phyloP scores from a whole-genome alignment of 305 asterid species.

The Rubia balearica region DNA sequence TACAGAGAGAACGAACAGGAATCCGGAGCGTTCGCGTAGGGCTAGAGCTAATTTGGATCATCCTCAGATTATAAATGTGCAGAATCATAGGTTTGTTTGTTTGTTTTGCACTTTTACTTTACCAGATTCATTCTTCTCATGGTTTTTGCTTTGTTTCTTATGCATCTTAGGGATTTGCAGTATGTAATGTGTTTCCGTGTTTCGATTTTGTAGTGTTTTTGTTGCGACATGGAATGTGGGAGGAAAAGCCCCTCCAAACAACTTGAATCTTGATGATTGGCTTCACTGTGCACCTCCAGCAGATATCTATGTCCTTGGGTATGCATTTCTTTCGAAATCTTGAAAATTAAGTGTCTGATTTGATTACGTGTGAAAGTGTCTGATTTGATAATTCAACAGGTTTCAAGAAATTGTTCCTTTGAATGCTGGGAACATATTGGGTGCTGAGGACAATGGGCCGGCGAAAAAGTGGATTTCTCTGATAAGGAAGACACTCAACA shows the following conservation, averaged over 20 bases:
- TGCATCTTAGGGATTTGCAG: slow-evolving; percentile 26
- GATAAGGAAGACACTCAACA: slow-evolving; percentile 64
- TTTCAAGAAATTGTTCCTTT: slow-evolving; percentile 97
- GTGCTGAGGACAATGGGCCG: slow-evolving; percentile 98
- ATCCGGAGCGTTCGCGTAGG: slow-evolving; percentile 52
- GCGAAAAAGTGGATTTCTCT: slow-evolving; percentile 86
- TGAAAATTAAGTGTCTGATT: slow-evolving; percentile 1
- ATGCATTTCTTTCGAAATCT: slow-evolving; percentile 5
- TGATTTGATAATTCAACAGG: slow-evolving; percentile 25
- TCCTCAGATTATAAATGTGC: slow-evolving; percentile 89
- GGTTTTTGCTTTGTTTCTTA: background rate
- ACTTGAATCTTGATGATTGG: slow-evolving; percentile 87
- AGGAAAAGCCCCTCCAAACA: slow-evolving; percentile 75
- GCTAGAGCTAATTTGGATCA: slow-evolving; percentile 83
- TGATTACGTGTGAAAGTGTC: background rate
- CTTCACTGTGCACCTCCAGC: slow-evolving; percentile 95
- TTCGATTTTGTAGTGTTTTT: slow-evolving; percentile 45
- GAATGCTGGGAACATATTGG: slow-evolving; percentile 91
- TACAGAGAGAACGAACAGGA: slow-evolving; percentile 69
- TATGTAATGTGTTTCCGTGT: slow-evolving; percentile 10
- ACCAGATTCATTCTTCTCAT: slow-evolving; percentile 1
- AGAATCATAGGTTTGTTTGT: slow-evolving; percentile 74
- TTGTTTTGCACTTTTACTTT: slow-evolving; percentile 15
- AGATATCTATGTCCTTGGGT: slow-evolving; percentile 98
- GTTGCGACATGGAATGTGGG: slow-evolving; percentile 97